Base-by-base conservation (phyloP, 2,329 filamentous ascomycete species). In the Corinectria fuckeliana region DNA sequence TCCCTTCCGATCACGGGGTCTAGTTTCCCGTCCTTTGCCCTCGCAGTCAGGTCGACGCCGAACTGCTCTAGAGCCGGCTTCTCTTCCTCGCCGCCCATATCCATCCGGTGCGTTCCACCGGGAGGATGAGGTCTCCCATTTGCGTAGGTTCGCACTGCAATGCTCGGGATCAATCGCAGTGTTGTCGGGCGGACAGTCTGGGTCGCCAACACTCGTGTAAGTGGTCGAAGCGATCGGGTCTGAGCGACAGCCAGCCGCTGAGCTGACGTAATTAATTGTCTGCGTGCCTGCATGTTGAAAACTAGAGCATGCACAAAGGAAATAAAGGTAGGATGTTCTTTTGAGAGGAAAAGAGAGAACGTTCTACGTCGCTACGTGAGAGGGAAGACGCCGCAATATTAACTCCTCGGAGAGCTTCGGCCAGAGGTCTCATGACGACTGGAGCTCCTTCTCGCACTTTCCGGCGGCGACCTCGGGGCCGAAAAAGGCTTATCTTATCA, bases 1-100 rank as follows among this genome's bases (percentile, higher is more conserved):
- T 97, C 93, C 74, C 95, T 85, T 18, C 95, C 95, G 71, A 99
- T 98, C 13, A 98, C 94, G 0, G 95, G 95, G 72, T 99, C 95
- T 3, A 99, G 83, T 73, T 97, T 97, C 38, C 95, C 95, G 48
- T 91, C 90, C 74, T 85, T 91, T 18, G 95, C 95, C 69, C 86
- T 87, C 11, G 87, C 91, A 2, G 95, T 98, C 52, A 99, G 81
- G 74, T 99, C 94, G 61, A 97, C 83, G 58, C 95, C 95, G 71
- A 89, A 99, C 75, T 96, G 87, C 75, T 98, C 94, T 50, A 98
- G 79, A 1, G 95, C 93, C 2, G 93, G 82, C 77, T 97, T 97
- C 76, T 97, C 82, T 42, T 85, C 83, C 68, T 85, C 85, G 25
- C 82, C 90, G 55, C 92, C 86, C 74, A 98, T 78, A 73, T 98